A percentile compares a stretch with the other conserved stretches of the same genome.
phyloP scores from a whole-genome alignment of 148 eudicot species.

The Cornus suecica region DNA sequence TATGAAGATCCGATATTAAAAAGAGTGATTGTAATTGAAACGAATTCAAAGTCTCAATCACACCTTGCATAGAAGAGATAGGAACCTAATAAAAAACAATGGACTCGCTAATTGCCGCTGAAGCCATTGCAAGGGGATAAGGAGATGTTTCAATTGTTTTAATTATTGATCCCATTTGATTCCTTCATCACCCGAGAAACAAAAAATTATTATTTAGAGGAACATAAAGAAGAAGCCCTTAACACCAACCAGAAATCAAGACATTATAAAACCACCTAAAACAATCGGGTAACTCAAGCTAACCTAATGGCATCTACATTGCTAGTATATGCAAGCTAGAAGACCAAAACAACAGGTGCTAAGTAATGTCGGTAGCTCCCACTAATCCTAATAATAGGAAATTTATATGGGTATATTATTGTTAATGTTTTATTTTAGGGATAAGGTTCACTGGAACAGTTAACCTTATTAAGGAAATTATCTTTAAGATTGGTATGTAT shows the following conservation, averaged over 20 bases:
- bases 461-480: no score
- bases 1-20: no score
- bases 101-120: background rate
- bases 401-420: no score
- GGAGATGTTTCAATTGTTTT: no score
- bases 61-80: background rate
- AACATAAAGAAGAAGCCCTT: background rate
- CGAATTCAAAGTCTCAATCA: background rate
- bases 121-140: background rate
- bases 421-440: no score
- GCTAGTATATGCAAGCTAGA: background rate
- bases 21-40: background rate
- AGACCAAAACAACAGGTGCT: background rate
- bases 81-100: background rate
- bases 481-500: no score
- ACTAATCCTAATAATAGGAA: background rate
- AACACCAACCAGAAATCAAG: background rate
- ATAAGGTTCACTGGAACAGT: no score
- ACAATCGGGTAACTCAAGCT: background rate
- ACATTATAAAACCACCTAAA: background rate
- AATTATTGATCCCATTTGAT: no score
- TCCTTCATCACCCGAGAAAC: no score
- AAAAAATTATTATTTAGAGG: no score
- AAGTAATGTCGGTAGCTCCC: background rate
- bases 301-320: background rate